Evolutionary conservation across 108 stramenopile species (phyloP).

Genomic region (Stephanodiscus triporus): DNA sequence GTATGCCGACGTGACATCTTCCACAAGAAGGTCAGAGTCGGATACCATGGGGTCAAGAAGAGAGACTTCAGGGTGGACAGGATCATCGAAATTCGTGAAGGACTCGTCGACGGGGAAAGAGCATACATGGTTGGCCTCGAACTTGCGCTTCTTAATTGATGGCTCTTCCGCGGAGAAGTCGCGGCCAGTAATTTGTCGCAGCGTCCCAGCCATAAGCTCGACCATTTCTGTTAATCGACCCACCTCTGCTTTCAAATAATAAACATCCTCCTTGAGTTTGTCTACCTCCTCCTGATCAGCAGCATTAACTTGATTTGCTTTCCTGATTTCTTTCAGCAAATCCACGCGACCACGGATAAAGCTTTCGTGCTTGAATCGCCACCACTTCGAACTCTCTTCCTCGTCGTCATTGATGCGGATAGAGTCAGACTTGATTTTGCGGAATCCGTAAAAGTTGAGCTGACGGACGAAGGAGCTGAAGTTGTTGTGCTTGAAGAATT

Average conservation of each 20-base stretch:
- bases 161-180: constrained; percentile 19
- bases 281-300: constrained; percentile 81
- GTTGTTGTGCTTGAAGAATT: constrained; percentile 96
- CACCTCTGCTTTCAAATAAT: constrained; percentile 55
- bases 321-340: constrained; percentile 72
- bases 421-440: constrained; percentile 81
- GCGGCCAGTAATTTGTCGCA: constrained; percentile 7
- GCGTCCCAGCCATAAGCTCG: constrained; percentile 32
- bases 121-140: constrained; percentile 22
- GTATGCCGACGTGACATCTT: constrained; percentile 30
- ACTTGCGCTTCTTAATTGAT: constrained; percentile 45
- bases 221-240: constrained; percentile 51
- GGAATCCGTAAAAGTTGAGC: constrained; percentile 93
- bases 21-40: constrained; percentile 50
- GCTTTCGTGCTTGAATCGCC: constrained; percentile 83
- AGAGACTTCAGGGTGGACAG: constrained; percentile 16
- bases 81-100: constrained; percentile 22
- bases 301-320: constrained; percentile 71
- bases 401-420: constrained; percentile 60
- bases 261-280: constrained; percentile 68
- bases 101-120: constrained; percentile 26
- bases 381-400: constrained; percentile 63
- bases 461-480: constrained; percentile 92
- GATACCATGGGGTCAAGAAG: constrained; percentile 49
- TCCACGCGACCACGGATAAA: constrained; percentile 79